phyloP scores from a whole-genome alignment of 371 early-diverging fungal species.

The Blyttiomyces sp. region DNA sequence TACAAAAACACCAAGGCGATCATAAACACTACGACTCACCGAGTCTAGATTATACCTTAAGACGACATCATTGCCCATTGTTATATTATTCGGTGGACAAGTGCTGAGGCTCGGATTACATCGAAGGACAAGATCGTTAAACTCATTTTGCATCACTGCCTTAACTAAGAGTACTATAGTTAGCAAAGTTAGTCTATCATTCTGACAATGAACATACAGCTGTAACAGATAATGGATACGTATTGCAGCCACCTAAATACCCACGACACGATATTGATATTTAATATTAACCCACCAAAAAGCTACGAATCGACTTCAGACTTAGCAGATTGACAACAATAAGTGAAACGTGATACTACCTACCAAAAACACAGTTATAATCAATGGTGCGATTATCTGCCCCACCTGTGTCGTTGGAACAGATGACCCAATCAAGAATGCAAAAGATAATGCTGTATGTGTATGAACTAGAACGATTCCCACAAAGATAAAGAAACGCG shows the following conservation, averaged over 20 bases:
- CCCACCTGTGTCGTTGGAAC: constrained; percentile 40
- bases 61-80: constrained; percentile 10
- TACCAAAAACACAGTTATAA: constrained; percentile 47
- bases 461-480: constrained; percentile 28
- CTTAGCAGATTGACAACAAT: too few species aligned
- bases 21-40: too few species aligned
- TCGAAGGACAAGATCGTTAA: constrained; percentile 21
- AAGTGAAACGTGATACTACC: too few species aligned
- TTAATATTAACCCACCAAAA: constrained; percentile 47
- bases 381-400: constrained; percentile 47
- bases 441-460: constrained; percentile 31
- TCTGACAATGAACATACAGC: too few species aligned
- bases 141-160: constrained; percentile 36
- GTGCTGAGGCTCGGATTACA: constrained; percentile 15
- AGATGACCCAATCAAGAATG: constrained; percentile 41
- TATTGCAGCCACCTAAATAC: constrained; percentile 44
- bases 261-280: constrained; percentile 37
- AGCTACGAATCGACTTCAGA: too few species aligned
- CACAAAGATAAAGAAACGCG: constrained; percentile 38
- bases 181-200: constrained; percentile 7
- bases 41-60: constrained; percentile 1
- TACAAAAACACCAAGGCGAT: too few species aligned
- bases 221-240: constrained; percentile 37
- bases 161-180: constrained; percentile 18
- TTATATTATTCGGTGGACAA: too few species aligned